Evolutionary conservation across 257 asterid species (phyloP).

Genomic region (Solanum neorickii): DNA sequence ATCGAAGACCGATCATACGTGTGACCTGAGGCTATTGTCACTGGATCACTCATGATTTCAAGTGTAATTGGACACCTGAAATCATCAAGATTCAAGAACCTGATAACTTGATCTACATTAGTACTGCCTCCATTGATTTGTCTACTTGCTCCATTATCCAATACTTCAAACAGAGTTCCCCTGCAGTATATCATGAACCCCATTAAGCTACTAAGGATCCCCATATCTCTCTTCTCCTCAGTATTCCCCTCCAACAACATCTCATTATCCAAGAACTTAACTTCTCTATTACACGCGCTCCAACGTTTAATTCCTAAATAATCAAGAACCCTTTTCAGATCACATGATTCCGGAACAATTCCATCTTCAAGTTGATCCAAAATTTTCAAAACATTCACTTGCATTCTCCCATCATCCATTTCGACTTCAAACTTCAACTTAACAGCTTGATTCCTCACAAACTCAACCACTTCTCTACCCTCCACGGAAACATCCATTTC

Average conservation of each 20-base stretch:
- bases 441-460: conserved; percentile 36
- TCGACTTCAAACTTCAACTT: conserved; percentile 31
- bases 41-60: conserved; percentile 80
- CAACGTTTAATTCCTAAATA: conserved; percentile 45
- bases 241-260: conserved; percentile 18
- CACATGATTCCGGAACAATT: conserved; percentile 29
- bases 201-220: conserved; percentile 31
- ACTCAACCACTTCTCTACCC: conserved; percentile 39
- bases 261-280: conserved; percentile 48
- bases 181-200: conserved; percentile 55
- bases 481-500: conserved; percentile 26
- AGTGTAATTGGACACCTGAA: conserved; percentile 73
- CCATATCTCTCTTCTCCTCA: conserved; percentile 26
- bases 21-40: conserved; percentile 65
- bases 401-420: conserved; percentile 20
- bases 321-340: conserved; percentile 40
- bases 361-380: conserved; percentile 28
- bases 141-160: background rate
- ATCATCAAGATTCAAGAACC: conserved; percentile 50
- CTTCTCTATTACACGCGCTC: conserved; percentile 43
- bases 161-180: conserved; percentile 31
- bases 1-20: conserved; percentile 75
- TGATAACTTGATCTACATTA: background rate
- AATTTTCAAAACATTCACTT: conserved; percentile 14
- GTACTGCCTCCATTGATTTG: background rate